phyloP scores from a whole-genome alignment of 2,329 filamentous ascomycete genomes.

The Fusarium redolens region DNA sequence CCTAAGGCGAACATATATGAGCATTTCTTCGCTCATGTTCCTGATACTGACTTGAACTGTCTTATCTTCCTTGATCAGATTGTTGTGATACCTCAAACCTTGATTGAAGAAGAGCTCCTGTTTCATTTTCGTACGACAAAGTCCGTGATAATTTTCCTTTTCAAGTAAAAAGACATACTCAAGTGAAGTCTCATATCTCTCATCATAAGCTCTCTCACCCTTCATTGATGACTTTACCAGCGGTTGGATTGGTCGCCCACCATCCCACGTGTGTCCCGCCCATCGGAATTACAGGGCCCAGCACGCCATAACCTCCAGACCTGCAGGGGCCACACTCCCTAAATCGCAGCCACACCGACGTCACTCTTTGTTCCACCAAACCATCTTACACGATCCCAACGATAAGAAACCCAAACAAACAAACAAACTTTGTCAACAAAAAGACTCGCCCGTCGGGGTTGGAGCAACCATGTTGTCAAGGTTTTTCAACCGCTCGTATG shows the following conservation, averaged over 20 bases:
- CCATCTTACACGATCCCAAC: slow-evolving; percentile 12
- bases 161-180: too few species aligned
- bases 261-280: background rate
- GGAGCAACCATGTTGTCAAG: slow-evolving; percentile 35
- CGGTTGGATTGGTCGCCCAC: background rate
- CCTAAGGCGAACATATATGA: rapidly evolving
- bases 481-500: slow-evolving; percentile 18
- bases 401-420: background rate
- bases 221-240: background rate
- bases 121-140: background rate
- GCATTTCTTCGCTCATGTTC: background rate
- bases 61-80: background rate
- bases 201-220: background rate
- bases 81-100: background rate
- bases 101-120: background rate
- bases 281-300: background rate
- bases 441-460: slow-evolving; percentile 24
- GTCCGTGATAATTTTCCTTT: background rate
- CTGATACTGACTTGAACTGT: background rate
- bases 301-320: background rate
- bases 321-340: background rate
- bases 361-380: slow-evolving; percentile 14
- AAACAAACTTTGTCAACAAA: slow-evolving; percentile 2
- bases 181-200: background rate
- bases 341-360: slow-evolving; percentile 7